Conservation (phyloP, 805 yeast species). For the Starmerella potacharoeniae region DNA sequence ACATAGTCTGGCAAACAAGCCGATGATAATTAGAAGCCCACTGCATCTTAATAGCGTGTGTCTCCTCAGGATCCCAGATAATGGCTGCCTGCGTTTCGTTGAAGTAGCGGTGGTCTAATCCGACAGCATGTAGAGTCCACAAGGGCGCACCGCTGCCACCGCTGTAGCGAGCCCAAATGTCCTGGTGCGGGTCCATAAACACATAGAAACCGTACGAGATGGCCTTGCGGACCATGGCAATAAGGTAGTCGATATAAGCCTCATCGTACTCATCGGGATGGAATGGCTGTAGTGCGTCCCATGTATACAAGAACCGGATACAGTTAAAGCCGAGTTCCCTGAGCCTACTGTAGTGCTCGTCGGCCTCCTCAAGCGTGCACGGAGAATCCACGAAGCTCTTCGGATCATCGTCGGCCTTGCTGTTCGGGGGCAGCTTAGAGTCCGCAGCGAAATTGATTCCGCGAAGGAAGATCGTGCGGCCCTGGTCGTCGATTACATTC, state of each 20-base stretch:
- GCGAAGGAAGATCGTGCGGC: conserved; percentile 49
- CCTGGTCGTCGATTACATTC: conserved; percentile 42
- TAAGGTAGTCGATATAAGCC: conserved; percentile 60
- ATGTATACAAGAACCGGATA: conserved; percentile 64
- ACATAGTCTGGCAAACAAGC: conserved; percentile 71
- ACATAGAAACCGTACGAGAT: conserved; percentile 57
- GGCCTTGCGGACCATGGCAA: conserved; percentile 48
- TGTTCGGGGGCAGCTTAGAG: conserved; percentile 49
- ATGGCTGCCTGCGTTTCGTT: conserved; percentile 66
- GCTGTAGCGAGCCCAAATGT: conserved; percentile 80
- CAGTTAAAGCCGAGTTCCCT: conserved; percentile 73
- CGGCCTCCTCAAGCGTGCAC: conserved; percentile 62
- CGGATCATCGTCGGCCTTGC: not conserved
- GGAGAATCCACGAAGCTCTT: conserved; percentile 75
- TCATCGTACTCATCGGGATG: conserved; percentile 79
- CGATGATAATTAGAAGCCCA: conserved; percentile 82
- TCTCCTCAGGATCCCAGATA: conserved; percentile 45
- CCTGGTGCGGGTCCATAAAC: conserved; percentile 82
- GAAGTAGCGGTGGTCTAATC: conserved; percentile 60
- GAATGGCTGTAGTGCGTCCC: conserved; percentile 85
- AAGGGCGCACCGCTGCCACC: conserved; percentile 93
- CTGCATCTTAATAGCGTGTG: conserved; percentile 51
- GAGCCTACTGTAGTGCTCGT: conserved; percentile 53
- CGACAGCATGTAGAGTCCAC: conserved; percentile 90
- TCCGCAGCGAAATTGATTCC: conserved; percentile 76